Base-by-base conservation (phyloP, 2,329 filamentous ascomycete species). In the Aureobasidium uvarum region DNA sequence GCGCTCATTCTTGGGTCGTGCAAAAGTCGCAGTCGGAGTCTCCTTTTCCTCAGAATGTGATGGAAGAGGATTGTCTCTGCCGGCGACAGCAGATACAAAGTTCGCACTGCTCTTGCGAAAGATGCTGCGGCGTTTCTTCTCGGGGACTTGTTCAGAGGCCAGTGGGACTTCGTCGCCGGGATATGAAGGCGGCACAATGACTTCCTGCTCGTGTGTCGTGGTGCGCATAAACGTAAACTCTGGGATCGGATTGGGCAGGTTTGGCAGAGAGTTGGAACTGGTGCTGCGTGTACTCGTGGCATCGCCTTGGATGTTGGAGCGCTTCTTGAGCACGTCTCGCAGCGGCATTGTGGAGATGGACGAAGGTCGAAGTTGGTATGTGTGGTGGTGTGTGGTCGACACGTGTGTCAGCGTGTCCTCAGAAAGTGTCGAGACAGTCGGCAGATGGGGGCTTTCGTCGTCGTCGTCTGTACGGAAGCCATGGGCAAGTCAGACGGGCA, bases 191-290 rank as follows among this genome's bases (percentile, higher is more conserved):
- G 91, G 90, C 65, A 86, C 81, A 74, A 96, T 91, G 69, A 89
- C 80, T 76, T 97, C 92, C 74, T 92, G 85, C 1, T 88, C 87
- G 69, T 87, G 79, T 0, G 93, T 96, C 74, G 96, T 94, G 69
- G 91, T 89, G 68, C 92, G 89, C 73, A 95, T 84, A 79, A 97
- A 92, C 68, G 84, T 91, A 79, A 97, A 92, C 70, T 90, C 87
- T 66, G 89, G 87, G 1, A 71, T 68, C 23, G 63, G 63, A 13
- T 58, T 51, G 16, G 48, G 48, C 10, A 63, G 60, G 11, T 7
- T 23, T 23, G 46, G 18, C 14, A 63, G 48, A 23, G 46, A 41
- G 23, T 33, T 54, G 23, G 46, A 16, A 36, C 46, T 43, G 10
- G 25, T 54, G 46, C 60, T 63, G 23, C 58, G 58, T 39, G 58